Evolutionary conservation across 768 basidiomycete genomes (phyloP), one percentile per base, ranked within the genome.

Genomic region (Collybia sordida): DNA sequence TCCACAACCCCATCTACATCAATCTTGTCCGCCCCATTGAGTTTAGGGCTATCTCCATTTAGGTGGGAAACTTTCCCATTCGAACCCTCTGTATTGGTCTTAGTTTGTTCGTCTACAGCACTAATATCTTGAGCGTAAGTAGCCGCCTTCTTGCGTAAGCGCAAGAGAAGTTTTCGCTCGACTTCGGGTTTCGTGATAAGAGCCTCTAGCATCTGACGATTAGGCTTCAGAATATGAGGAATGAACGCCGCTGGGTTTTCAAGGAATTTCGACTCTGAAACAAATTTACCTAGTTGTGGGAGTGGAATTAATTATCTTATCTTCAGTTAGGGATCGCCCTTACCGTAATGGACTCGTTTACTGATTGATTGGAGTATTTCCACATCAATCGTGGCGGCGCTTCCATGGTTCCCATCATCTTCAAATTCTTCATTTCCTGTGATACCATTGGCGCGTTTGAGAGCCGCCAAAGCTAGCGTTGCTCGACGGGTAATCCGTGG

Each of bases 161-260:
- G 81, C 41, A 80, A 71, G 24, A 99, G 81, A 2, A 99, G 77
- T 49, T 84, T 87, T 15, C 78, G 80, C 64, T 99, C 97, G 23
- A 99, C 94, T 49, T 90, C 96, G 0, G 97, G 94, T 66, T 98
- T 98, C n/a, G 94, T 95, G 64, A 99, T 98, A 39, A 99, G 73
- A 0, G 71, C 85, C 6, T 89, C 92, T 18, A 99, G 79, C 6
- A 85, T 88, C 35, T 80, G 69, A 15, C 83, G 81, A 65, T 98
- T 88, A 7, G 86, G 85, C 2, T 78, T 79, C 31, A 79, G 79
- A 61, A 99, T 99, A 68, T 95, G 93, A 0, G 95, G 94, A 49
- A 99, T 80, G 69, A 98, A 99, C 8, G 85, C 83, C 28, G 86
- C 74, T 17, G 97, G 96, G 53, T 90, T 75, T 24, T 83, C 79